phyloP scores from a whole-genome alignment of 257 asterid genomes.

The Plantago major region DNA sequence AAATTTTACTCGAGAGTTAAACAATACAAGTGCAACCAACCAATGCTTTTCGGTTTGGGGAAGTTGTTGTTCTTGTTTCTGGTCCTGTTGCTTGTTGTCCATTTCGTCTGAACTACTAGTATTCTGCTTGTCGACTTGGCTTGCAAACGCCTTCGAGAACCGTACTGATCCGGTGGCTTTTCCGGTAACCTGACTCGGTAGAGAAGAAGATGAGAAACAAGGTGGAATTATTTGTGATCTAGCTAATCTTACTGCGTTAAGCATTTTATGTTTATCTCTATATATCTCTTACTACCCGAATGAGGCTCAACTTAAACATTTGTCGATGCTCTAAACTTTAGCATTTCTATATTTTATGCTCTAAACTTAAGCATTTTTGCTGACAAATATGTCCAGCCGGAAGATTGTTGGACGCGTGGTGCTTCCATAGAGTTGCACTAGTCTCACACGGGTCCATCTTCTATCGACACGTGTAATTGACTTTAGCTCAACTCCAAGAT shows the following conservation, averaged over 20 bases:
- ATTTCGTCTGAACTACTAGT: slow-evolving; percentile 4
- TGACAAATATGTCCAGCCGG: slow-evolving; percentile 1
- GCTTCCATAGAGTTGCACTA: neutral
- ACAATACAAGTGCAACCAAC: too few species aligned
- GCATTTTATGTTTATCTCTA: slow-evolving; percentile 22
- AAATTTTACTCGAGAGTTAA: too few species aligned
- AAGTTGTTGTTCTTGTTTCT: neutral
- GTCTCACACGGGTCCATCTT: slow-evolving; percentile 26
- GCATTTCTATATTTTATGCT: neutral
- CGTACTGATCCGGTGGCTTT: slow-evolving; percentile 19
- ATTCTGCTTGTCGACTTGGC: slow-evolving; percentile 5
- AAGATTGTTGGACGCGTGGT: neutral
- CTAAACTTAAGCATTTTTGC: too few species aligned
- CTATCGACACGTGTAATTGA: slow-evolving; percentile 4
- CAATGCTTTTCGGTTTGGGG: slow-evolving; percentile 17
- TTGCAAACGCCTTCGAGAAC: slow-evolving; percentile 20
- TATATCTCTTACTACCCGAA: neutral
- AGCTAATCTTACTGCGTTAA: slow-evolving; percentile 20
- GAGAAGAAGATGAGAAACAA: slow-evolving; percentile 10
- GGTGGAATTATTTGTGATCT: slow-evolving; percentile 16
- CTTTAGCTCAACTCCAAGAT: too few species aligned
- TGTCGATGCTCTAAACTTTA: neutral
- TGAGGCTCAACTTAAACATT: neutral
- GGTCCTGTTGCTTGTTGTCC: slow-evolving; percentile 5
- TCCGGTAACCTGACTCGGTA: slow-evolving; percentile 1